These are phyloP conservation scores for Stemphylium beticola DNA, from an alignment of 2,329 filamentous ascomycete genomes.

Conservation along the genomic window DNA sequence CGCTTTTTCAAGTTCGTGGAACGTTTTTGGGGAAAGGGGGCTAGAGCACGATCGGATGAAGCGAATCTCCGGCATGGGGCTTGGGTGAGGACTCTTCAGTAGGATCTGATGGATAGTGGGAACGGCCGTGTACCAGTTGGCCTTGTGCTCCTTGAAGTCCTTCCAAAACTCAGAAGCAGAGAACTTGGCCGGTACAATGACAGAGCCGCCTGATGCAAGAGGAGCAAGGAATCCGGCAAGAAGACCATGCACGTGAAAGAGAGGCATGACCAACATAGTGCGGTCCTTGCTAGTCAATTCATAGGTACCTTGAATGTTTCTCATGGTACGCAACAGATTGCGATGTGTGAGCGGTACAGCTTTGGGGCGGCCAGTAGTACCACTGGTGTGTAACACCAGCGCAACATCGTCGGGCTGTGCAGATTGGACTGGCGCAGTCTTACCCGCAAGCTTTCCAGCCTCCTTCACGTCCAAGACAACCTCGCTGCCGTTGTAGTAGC, in stretches of 20 bases:
- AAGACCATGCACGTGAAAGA: constrained; percentile 91
- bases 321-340: constrained; percentile 83
- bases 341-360: constrained; percentile 80
- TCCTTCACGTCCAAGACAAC: constrained; percentile 82
- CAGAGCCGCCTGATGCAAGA: constrained; percentile 75
- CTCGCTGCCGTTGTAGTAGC: constrained; percentile 76
- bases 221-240: constrained; percentile 82
- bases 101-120: constrained; percentile 92
- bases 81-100: constrained; percentile 73
- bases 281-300: constrained; percentile 72
- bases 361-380: constrained; percentile 84
- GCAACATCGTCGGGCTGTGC: constrained; percentile 80
- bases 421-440: constrained; percentile 56
- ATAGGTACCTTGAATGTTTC: constrained; percentile 81
- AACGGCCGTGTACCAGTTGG: constrained; percentile 94
- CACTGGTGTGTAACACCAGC: constrained; percentile 81
- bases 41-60: constrained; percentile 90
- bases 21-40: constrained; percentile 79
- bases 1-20: constrained; percentile 76
- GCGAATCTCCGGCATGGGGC: constrained; percentile 73
- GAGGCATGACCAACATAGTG: constrained; percentile 86
- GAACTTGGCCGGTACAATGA: constrained; percentile 79
- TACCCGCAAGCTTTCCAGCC: constrained; percentile 67
- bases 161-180: constrained; percentile 83
- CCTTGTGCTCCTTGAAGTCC: constrained; percentile 74